These are phyloP conservation scores for Theobroma grandiflorum DNA, from an alignment of 441 rosid species.

Conservation along the genomic window DNA sequence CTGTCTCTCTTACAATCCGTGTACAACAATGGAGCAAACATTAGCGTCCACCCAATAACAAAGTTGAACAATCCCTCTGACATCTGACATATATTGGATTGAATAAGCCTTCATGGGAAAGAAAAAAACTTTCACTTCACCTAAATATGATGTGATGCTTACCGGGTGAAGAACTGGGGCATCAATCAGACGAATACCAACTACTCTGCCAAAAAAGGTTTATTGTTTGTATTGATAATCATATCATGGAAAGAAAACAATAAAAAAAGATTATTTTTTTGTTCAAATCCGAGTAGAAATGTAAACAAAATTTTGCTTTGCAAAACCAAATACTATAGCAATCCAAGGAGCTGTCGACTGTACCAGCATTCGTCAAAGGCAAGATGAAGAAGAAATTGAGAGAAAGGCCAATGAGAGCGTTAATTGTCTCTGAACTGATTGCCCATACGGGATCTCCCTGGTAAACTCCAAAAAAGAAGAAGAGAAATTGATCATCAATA, in stretches of 20 bases:
- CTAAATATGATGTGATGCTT: slow-evolving; percentile 33
- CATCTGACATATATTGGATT: slow-evolving; percentile 49
- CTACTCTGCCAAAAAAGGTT: slow-evolving; percentile 71
- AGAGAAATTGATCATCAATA: background rate
- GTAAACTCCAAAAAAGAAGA: slow-evolving; percentile 12
- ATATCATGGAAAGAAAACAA: slow-evolving; percentile 29
- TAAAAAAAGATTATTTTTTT: background rate
- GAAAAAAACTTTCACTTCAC: background rate
- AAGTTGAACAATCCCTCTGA: slow-evolving; percentile 96
- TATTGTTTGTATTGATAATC: slow-evolving; percentile 23
- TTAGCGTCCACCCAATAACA: slow-evolving; percentile 92
- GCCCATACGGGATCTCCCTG: slow-evolving; percentile 99
- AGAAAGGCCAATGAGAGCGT: slow-evolving; percentile 78
- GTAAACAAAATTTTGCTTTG: background rate
- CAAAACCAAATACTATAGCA: background rate
- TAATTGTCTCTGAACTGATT: slow-evolving; percentile 75
- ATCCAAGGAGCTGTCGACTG: slow-evolving; percentile 14
- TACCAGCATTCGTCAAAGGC: slow-evolving; percentile 84
- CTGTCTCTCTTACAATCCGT: slow-evolving; percentile 82
- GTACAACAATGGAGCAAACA: slow-evolving; percentile 95
- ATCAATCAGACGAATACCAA: slow-evolving; percentile 67
- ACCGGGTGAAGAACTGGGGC: slow-evolving; percentile 94
- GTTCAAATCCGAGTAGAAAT: background rate
- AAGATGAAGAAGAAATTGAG: slow-evolving; percentile 91
- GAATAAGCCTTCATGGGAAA: slow-evolving; percentile 13